Percentiles rank a stretch among this genome's conserved stretches.
Conservation (phyloP, 176 grass and related monocot genomes). For the Raddia distichophylla region DNA sequence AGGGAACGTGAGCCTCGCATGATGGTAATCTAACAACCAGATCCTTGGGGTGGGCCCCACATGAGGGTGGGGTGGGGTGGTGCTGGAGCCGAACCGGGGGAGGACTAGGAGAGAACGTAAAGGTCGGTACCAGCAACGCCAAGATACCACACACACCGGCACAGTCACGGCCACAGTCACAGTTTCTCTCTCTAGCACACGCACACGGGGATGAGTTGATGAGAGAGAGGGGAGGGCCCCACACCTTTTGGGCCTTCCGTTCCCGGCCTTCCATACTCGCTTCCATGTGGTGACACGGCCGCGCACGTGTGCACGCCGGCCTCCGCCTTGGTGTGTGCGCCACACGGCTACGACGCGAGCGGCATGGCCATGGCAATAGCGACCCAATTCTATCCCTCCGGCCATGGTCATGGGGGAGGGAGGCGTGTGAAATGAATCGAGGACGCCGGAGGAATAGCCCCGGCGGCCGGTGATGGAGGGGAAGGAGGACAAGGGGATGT, state of each 20-base stretch:
- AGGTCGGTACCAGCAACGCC: constrained; percentile 45
- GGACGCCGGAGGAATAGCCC: background rate
- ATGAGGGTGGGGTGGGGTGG: background rate
- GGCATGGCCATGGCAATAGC: background rate
- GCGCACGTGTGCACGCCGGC: constrained; percentile 78
- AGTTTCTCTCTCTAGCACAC: constrained; percentile 3
- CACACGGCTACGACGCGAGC: constrained; percentile 8
- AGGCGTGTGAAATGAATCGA: constrained; percentile 17
- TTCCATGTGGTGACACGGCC: constrained; percentile 72
- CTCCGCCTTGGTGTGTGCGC: constrained; percentile 44
- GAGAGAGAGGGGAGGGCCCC: background rate
- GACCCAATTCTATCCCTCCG: constrained; percentile 12
- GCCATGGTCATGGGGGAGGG: no score
- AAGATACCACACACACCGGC: constrained; percentile 45
- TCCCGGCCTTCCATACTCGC: constrained; percentile 37
- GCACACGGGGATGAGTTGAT: background rate
- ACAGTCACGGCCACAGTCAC: constrained; percentile 24
- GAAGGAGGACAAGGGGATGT: background rate
- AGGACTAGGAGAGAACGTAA: constrained; percentile 6
- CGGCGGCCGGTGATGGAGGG: background rate
- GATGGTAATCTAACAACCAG: constrained; percentile 4
- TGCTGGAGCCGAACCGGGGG: no score
- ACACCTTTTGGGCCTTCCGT: constrained; percentile 31
- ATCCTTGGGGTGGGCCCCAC: background rate
- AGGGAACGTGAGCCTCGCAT: background rate